Base-by-base conservation (phyloP, 1,139 yeast genomes). In the Scheffersomyces insectosa region DNA sequence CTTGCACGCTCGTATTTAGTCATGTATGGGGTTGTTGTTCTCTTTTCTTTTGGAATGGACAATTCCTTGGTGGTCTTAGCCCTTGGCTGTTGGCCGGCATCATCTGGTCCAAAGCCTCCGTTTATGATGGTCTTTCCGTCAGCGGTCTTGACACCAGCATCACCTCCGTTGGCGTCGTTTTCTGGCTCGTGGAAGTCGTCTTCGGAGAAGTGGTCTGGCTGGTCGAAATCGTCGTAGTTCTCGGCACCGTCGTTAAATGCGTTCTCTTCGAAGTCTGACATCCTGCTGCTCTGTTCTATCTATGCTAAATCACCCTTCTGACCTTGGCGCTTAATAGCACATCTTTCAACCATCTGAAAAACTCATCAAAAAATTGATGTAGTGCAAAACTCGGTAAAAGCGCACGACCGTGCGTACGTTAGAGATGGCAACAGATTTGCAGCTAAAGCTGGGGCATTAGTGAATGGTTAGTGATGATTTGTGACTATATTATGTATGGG, bases 1-100 rank as follows among this genome's bases (percentile, higher is more conserved):
- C 99, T 82, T 8, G 99, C 99, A 57, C 97, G 82, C 72, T 93
- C 99, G 65, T 93, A 93, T 63, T 93, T 93, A 46, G 99, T 93
- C 98, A 93, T 90, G 64, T 93, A 93, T 41, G 99, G 99, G 10
- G 99, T 93, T 16, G 99, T 93, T 33, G 90, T 80, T 63, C 99
- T 80, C 49, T 88, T 74, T 14, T 88, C 96, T 58, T 82, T 88
- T 42, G 97, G 88, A 47, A 93, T 90, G 12, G 98, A 95, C 56
- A 89, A 79, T 54, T 88, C 95, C 57, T 79, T 85, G 44, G 81
- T 76, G 14, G 95, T 82, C 66, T 81, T 87, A 15, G 59, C 63
- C 62, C 84, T 77, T 47, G 83, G 76, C 37, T 72, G 74, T 16
- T 70, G 69, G 29, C 46, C 44, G 40, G 73, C 77, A 42, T 79